phyloP scores from a whole-genome alignment of 331 rosid species.

The Quercus lobata region DNA sequence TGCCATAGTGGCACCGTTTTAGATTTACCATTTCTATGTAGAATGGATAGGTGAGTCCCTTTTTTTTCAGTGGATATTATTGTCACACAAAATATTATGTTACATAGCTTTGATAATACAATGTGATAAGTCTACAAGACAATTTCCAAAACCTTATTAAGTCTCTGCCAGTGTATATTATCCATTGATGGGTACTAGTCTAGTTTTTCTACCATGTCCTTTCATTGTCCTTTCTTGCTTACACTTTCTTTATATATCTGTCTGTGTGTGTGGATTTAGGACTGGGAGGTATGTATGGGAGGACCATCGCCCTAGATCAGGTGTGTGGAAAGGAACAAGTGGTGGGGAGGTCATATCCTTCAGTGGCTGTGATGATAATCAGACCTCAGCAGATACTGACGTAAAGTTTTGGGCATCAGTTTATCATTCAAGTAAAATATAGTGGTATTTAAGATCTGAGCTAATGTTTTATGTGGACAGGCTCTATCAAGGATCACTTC shows the following conservation, averaged over 20 bases:
- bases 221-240: not conserved
- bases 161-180: not conserved
- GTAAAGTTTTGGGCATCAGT: constrained; percentile 24
- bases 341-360: constrained; percentile 92
- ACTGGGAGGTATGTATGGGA: constrained; percentile 80
- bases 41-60: constrained; percentile 83
- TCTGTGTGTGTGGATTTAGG: constrained; percentile 30
- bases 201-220: not conserved
- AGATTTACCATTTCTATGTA: constrained; percentile 94
- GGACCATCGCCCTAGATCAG: constrained; percentile 91
- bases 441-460: not conserved
- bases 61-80: not conserved
- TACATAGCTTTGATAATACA: not conserved
- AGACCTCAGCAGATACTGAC: constrained; percentile 82
- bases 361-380: constrained; percentile 87
- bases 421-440: not conserved
- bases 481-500: constrained; percentile 88
- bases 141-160: not conserved
- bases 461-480: constrained; percentile 34
- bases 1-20: constrained; percentile 96
- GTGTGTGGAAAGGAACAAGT: constrained; percentile 81
- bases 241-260: not conserved
- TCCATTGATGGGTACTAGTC: not conserved
- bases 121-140: not conserved
- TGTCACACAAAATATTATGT: not conserved